Evolutionary conservation across 2,329 filamentous ascomycete genomes (phyloP).

Genomic region (Geosmithia flava): DNA sequence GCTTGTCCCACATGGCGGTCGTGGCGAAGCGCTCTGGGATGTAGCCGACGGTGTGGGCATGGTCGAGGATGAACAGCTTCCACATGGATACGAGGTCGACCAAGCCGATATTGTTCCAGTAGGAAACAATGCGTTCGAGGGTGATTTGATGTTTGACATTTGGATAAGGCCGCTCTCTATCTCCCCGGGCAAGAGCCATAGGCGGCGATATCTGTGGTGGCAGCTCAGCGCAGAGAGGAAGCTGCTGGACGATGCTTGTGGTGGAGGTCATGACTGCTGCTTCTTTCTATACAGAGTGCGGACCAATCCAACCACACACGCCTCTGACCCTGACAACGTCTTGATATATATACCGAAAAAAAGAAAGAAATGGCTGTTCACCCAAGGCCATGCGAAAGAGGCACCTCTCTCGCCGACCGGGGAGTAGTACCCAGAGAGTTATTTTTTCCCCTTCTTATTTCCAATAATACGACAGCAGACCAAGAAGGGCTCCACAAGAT

Average conservation of each 20-base stretch:
- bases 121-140: not conserved
- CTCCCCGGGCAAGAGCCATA: not conserved
- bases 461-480: too few species aligned
- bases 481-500: too few species aligned
- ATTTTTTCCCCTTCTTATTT: too few species aligned
- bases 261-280: not conserved
- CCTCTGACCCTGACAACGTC: too few species aligned
- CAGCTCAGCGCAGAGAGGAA: not conserved
- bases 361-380: too few species aligned
- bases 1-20: not conserved
- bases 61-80: not conserved
- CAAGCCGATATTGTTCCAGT: conserved; percentile 1
- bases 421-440: too few species aligned
- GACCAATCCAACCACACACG: too few species aligned
- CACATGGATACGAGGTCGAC: not conserved
- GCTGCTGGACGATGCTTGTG: not conserved
- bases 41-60: not conserved
- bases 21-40: not conserved
- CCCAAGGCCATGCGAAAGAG: too few species aligned
- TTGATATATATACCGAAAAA: too few species aligned
- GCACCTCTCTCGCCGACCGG: too few species aligned
- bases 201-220: not conserved
- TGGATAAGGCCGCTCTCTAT: not conserved
- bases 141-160: not conserved
- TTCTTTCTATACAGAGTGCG: not conserved